A percentile compares a stretch with the other conserved stretches of the same genome.
Conservation (phyloP, 306 rosid species). For the Astragalus membranaceus region DNA sequence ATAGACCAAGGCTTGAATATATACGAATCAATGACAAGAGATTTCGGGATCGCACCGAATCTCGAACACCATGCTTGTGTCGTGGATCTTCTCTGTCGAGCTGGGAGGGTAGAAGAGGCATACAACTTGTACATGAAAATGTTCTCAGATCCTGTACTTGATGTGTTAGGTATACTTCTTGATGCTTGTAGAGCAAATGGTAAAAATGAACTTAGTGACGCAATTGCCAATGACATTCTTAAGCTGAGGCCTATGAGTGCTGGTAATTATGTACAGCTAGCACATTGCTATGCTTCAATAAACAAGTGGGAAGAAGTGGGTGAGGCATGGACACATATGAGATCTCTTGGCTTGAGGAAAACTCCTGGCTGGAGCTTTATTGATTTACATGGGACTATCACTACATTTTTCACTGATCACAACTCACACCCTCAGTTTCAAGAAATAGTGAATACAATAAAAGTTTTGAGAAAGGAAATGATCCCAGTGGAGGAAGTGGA, state of each 20-base stretch:
- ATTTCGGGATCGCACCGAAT: slow-evolving; percentile 55
- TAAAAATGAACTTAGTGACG: slow-evolving; percentile 37
- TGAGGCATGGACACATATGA: slow-evolving; percentile 68
- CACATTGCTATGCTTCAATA: slow-evolving; percentile 57
- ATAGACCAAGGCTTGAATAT: slow-evolving; percentile 51
- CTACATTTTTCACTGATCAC: slow-evolving; percentile 59
- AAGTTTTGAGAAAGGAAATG: slow-evolving; percentile 46
- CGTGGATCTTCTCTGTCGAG: slow-evolving; percentile 70
- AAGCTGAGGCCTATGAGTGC: slow-evolving; percentile 45
- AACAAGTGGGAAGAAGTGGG: slow-evolving; percentile 73
- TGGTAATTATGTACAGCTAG: slow-evolving; percentile 66
- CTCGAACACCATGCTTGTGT: slow-evolving; percentile 67
- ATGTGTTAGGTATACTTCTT: slow-evolving; percentile 63
- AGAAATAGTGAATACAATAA: slow-evolving; percentile 34
- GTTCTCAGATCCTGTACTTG: slow-evolving; percentile 37
- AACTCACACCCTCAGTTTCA: slow-evolving; percentile 58
- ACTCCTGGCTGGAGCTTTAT: slow-evolving; percentile 80
- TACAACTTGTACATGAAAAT: slow-evolving; percentile 42
- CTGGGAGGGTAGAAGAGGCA: slow-evolving; percentile 67
- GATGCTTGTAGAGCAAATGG: slow-evolving; percentile 60
- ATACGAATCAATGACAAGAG: slow-evolving; percentile 52
- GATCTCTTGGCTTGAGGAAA: slow-evolving; percentile 65
- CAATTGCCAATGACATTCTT: slow-evolving; percentile 47
- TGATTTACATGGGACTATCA: slow-evolving; percentile 53
- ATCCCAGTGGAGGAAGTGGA: slow-evolving; percentile 29